Conservation (phyloP, 2,329 filamentous ascomycete species). For the Rutstroemia sp. region DNA sequence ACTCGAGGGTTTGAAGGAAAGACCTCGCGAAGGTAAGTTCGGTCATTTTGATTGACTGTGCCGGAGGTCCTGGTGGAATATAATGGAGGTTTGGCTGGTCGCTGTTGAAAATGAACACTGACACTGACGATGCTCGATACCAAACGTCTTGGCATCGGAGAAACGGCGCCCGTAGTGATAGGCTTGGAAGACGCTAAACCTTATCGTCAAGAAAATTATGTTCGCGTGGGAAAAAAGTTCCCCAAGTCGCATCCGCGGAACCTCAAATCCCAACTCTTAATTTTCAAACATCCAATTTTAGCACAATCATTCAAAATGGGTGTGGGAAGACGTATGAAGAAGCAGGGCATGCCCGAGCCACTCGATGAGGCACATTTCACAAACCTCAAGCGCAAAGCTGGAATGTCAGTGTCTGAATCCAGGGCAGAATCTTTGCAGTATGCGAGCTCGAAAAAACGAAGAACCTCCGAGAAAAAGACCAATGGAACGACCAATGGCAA, state of each 20-base stretch:
- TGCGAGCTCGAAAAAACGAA: conserved; percentile 53
- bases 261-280: conserved; percentile 5
- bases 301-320: conserved; percentile 56
- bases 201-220: conserved; percentile 19
- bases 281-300: neutral
- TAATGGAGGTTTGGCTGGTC: neutral
- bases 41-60: conserved; percentile 49
- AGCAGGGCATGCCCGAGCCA: conserved; percentile 80
- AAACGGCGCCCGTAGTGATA: conserved; percentile 9
- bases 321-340: conserved; percentile 86
- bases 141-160: conserved; percentile 14
- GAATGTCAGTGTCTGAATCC: conserved; percentile 53
- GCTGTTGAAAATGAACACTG: neutral
- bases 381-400: conserved; percentile 78
- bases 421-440: conserved; percentile 39
- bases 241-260: conserved; percentile 7
- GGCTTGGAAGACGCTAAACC: conserved; percentile 13
- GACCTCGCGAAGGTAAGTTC: conserved; percentile 78
- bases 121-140: neutral
- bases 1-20: conserved; percentile 75
- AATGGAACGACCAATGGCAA: conserved; percentile 13
- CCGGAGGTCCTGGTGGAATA: neutral
- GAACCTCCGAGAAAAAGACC: conserved; percentile 35
- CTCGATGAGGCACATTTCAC: conserved; percentile 74
- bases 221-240: conserved; percentile 17